These are phyloP conservation scores for Blastocystis sp. DNA, from an alignment of 352 stramenopile species.

Conservation along the genomic window DNA sequence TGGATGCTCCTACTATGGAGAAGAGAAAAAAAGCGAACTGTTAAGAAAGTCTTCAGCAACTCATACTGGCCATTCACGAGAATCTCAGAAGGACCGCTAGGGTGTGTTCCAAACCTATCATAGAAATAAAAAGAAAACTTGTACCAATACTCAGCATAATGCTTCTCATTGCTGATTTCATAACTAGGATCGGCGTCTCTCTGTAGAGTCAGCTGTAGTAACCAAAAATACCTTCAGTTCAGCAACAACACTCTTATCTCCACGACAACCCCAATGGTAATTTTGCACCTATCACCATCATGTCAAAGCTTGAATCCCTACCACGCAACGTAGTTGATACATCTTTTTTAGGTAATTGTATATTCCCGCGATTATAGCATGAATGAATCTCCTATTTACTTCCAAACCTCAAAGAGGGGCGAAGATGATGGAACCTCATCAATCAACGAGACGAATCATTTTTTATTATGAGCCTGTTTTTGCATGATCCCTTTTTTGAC, in stretches of 20 bases:
- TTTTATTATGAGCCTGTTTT: constrained; percentile 31
- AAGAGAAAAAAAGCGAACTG: constrained; percentile 65
- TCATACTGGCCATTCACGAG: constrained; percentile 67
- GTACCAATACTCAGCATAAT: constrained; percentile 82
- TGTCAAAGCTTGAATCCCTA: background rate
- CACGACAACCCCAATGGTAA: constrained; percentile 83
- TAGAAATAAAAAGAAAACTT: constrained; percentile 47
- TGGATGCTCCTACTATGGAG: constrained; percentile 65
- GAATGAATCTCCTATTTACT: too few relatives aligned
- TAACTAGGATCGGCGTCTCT: constrained; percentile 66
- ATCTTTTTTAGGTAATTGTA: background rate
- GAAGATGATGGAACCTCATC: too few relatives aligned
- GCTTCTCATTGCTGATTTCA: constrained; percentile 64
- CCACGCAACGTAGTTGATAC: constrained; percentile 56
- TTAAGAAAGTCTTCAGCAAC: constrained; percentile 73
- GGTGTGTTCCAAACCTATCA: constrained; percentile 84
- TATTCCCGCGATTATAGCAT: background rate
- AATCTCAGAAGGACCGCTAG: constrained; percentile 80
- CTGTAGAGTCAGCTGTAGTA: background rate
- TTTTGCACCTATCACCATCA: constrained; percentile 72
- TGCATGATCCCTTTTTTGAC: constrained; percentile 51
- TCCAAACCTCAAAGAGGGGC: too few relatives aligned
- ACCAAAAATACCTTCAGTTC: background rate
- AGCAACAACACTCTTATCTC: constrained; percentile 63
- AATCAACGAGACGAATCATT: background rate